Percentiles rank a stretch among this genome's conserved stretches.
These are phyloP conservation scores for Venturiaceae sp. DNA, from an alignment of 2,329 filamentous ascomycete species.

Conservation along the genomic window DNA sequence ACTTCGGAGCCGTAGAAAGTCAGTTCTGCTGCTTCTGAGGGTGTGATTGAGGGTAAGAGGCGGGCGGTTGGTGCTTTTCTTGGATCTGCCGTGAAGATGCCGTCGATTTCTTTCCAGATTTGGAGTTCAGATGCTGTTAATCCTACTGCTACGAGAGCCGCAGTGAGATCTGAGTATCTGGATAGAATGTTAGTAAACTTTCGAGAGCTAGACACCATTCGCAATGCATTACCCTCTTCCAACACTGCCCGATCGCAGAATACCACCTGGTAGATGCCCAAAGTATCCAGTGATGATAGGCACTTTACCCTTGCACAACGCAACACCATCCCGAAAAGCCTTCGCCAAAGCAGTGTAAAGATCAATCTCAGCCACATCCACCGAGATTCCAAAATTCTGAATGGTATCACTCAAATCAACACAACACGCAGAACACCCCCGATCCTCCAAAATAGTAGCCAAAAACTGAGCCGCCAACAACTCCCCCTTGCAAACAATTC, in stretches of 20 bases:
- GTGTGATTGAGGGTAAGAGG: not conserved
- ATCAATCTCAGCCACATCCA: not conserved
- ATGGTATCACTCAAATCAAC: slow-evolving; percentile 49
- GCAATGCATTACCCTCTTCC: slow-evolving; percentile 61
- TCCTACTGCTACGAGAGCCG: not conserved
- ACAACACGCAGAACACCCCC: slow-evolving; percentile 78
- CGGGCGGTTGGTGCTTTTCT: not conserved
- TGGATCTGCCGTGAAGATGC: not conserved
- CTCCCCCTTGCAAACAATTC: slow-evolving; percentile 90
- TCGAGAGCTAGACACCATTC: not conserved
- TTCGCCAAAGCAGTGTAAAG: slow-evolving; percentile 34
- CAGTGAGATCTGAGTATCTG: not conserved
- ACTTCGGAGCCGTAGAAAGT: slow-evolving; percentile 1
- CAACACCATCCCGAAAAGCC: slow-evolving; percentile 30
- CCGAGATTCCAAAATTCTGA: not conserved
- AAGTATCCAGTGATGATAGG: slow-evolving; percentile 76
- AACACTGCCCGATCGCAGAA: slow-evolving; percentile 88
- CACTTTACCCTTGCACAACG: slow-evolving; percentile 31
- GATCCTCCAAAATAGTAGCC: slow-evolving; percentile 71
- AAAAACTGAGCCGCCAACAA: slow-evolving; percentile 75
- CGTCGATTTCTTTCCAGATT: slow-evolving; percentile 4
- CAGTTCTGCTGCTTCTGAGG: slow-evolving; percentile 1
- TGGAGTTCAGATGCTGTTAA: not conserved
- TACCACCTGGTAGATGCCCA: slow-evolving; percentile 79
- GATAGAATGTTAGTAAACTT: not conserved